phyloP scores from a whole-genome alignment of 768 basidiomycete genomes.

The Rhizopogon sp. region DNA sequence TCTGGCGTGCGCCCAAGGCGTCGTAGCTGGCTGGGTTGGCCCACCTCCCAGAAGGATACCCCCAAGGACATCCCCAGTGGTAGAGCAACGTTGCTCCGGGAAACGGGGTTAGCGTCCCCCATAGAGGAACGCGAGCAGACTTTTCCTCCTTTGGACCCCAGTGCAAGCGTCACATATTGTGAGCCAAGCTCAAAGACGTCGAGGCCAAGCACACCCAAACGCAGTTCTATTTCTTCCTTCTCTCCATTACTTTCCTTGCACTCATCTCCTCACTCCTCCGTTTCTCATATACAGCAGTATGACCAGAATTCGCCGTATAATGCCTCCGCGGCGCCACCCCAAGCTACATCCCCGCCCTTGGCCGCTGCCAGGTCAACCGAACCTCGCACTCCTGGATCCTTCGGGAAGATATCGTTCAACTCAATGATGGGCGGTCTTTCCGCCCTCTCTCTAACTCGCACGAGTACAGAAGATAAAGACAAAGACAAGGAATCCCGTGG shows the following conservation, averaged over 20 bases:
- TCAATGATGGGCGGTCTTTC: conserved; percentile 70
- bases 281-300: conserved; percentile 18
- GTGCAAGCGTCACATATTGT: background rate
- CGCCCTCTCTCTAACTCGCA: conserved; percentile 57
- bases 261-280: conserved; percentile 9
- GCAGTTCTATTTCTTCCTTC: conserved; percentile 19
- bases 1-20: conserved; percentile 12
- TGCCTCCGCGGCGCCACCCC: conserved; percentile 7
- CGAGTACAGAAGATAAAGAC: conserved; percentile 37
- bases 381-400: conserved; percentile 40
- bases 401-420: conserved; percentile 60
- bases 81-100: conserved; percentile 1
- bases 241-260: conserved; percentile 21
- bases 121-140: conserved; percentile 10
- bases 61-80: conserved; percentile 10
- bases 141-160: background rate
- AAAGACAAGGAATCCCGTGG: conserved; percentile 52
- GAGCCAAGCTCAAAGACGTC: conserved; percentile 8
- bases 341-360: conserved; percentile 12
- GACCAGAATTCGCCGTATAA: conserved; percentile 4
- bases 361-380: conserved; percentile 33
- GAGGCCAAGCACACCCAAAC: conserved; percentile 16
- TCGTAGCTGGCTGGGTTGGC: conserved; percentile 24
- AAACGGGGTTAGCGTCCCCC: conserved; percentile 14
- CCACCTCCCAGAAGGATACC: conserved; percentile 16